Conservation (phyloP, 2,329 filamentous ascomycete species). For the Beauveria bassiana region DNA sequence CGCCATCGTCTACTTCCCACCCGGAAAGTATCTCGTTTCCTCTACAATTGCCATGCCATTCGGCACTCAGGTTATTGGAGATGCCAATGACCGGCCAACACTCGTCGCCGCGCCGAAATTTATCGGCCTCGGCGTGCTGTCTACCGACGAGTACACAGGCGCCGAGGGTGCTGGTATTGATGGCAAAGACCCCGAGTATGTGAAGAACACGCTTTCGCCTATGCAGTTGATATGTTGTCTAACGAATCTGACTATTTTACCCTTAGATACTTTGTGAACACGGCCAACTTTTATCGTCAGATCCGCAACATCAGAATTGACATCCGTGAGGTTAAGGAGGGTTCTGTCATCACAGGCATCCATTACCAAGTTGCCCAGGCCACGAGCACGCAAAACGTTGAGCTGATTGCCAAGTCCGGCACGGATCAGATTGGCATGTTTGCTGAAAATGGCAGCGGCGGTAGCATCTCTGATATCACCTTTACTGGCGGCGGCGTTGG, state of each 20-base stretch:
- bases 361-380: slow-evolving; percentile 21
- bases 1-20: slow-evolving; percentile 17
- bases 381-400: slow-evolving; percentile 17
- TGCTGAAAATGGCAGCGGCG: slow-evolving; percentile 24
- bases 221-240: no score
- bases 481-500: slow-evolving; percentile 51
- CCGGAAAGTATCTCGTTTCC: slow-evolving; percentile 3
- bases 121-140: slow-evolving; percentile 45
- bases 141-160: slow-evolving; percentile 28
- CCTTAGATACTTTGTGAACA: no score
- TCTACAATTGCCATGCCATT: background rate
- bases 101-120: slow-evolving; percentile 46
- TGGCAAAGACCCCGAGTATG: slow-evolving; percentile 3
- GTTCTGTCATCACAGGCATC: slow-evolving; percentile 7
- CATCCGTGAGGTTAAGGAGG: background rate
- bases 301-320: slow-evolving; percentile 15
- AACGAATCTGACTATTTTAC: no score
- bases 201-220: background rate
- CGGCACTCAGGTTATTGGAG: background rate
- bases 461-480: slow-evolving; percentile 48
- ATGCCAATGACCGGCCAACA: slow-evolving; percentile 41
- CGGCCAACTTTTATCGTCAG: slow-evolving; percentile 15
- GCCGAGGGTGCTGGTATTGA: background rate
- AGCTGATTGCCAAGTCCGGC: slow-evolving; percentile 11
- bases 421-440: slow-evolving; percentile 8